Percentiles rank a stretch among this genome's conserved stretches.
Evolutionary conservation across 2,329 filamentous ascomycete species (phyloP).

Genomic region (Cladosporium oxysporum): DNA sequence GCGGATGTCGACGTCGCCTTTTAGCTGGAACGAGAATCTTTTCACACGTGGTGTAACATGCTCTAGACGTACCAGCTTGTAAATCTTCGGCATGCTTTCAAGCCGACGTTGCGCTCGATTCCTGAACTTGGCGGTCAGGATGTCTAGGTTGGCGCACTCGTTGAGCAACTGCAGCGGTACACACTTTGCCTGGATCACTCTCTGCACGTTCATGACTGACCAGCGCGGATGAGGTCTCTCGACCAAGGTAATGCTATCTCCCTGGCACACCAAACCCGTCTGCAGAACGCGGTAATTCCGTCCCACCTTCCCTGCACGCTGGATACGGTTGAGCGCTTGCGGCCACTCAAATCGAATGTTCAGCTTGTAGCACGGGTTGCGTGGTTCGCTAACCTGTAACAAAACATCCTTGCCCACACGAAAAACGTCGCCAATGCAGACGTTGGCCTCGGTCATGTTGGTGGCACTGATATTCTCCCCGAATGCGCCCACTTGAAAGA

Average conservation of each 20-base stretch:
- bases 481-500: slow-evolving; percentile 58
- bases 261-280: slow-evolving; percentile 54
- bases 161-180: slow-evolving; percentile 50
- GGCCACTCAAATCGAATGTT: slow-evolving; percentile 57
- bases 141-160: slow-evolving; percentile 45
- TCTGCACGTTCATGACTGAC: slow-evolving; percentile 64
- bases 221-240: slow-evolving; percentile 59
- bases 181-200: slow-evolving; percentile 49
- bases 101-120: neutral
- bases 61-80: neutral
- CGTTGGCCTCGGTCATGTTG: slow-evolving; percentile 62
- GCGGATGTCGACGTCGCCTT: neutral
- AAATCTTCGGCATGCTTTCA: neutral
- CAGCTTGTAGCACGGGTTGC: slow-evolving; percentile 66
- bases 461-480: slow-evolving; percentile 62
- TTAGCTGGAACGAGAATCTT: neutral
- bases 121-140: neutral
- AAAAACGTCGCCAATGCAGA: slow-evolving; percentile 63
- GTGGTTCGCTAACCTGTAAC: slow-evolving; percentile 60
- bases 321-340: slow-evolving; percentile 19
- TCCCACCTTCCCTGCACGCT: slow-evolving; percentile 22
- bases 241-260: slow-evolving; percentile 59
- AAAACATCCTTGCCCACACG: slow-evolving; percentile 50
- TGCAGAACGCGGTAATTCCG: slow-evolving; percentile 24
- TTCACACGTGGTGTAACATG: neutral